Percentiles rank a stretch among this genome's conserved stretches.
Evolutionary conservation across 495 filamentous ascomycete genomes (phyloP).

Genomic region (Parathielavia appendiculata): DNA sequence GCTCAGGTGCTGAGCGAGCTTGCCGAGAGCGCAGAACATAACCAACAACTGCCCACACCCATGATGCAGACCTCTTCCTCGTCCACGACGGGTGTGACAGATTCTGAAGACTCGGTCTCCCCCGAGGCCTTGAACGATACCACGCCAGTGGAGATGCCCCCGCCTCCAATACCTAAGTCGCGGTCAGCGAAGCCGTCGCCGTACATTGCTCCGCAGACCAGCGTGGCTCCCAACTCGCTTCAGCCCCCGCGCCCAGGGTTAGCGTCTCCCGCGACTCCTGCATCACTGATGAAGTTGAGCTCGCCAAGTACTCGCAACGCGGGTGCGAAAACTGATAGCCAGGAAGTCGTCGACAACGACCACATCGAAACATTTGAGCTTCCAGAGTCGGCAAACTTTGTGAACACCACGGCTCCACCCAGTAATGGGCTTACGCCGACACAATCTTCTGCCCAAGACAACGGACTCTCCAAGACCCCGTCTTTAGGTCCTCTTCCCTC

Average conservation of each 20-base stretch:
- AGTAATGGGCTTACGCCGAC: conserved; percentile 41
- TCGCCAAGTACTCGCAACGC: conserved; percentile 41
- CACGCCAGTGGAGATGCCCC: conserved; percentile 47
- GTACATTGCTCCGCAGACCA: conserved; percentile 42
- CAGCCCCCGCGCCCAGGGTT: conserved; percentile 30
- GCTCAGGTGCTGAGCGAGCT: conserved; percentile 52
- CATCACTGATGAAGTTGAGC: conserved; percentile 69
- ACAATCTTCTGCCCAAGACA: conserved; percentile 31
- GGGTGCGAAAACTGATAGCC: conserved; percentile 26
- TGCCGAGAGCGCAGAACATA: conserved; percentile 32
- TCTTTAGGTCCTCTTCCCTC: conserved; percentile 44
- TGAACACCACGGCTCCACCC: conserved; percentile 39
- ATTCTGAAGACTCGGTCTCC: conserved; percentile 52
- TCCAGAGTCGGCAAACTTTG: conserved; percentile 56
- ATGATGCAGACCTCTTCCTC: conserved; percentile 33
- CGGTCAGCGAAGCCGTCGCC: conserved; percentile 47
- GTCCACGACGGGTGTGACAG: conserved; percentile 34
- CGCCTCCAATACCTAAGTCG: conserved; percentile 49
- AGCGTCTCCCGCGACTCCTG: conserved; percentile 67
- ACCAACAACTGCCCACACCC: conserved; percentile 22
- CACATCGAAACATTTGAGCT: conserved; percentile 63
- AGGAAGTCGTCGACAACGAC: conserved; percentile 47
- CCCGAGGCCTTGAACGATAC: conserved; percentile 45
- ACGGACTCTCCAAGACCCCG: conserved; percentile 31
- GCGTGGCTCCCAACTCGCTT: conserved; percentile 17